Percentiles rank a stretch among this genome's conserved stretches.
Evolutionary conservation across 2,329 filamentous ascomycete genomes (phyloP).

Genomic region (Colletotrichum sp.): DNA sequence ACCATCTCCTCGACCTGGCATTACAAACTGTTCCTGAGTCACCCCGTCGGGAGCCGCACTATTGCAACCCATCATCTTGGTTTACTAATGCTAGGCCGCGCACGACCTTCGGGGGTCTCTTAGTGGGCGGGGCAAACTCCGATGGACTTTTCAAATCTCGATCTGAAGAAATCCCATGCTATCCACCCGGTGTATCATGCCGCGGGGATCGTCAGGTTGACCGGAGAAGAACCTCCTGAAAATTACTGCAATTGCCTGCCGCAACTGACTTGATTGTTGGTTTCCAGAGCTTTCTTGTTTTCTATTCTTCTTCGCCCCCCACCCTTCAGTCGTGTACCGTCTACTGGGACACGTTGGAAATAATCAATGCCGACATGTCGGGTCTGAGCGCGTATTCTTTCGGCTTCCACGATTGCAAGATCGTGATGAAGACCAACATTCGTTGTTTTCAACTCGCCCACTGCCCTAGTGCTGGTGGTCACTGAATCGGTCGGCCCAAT

Average conservation of each 20-base stretch:
- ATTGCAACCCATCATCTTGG: not conserved
- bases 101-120: not conserved
- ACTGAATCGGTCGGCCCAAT: not conserved
- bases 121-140: not conserved
- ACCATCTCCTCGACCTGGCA: not conserved
- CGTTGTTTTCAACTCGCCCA: not conserved
- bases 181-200: not conserved
- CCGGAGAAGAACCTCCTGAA: not conserved
- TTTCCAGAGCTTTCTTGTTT: not conserved
- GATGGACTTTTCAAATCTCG: slow-evolving; percentile 11
- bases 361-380: not conserved
- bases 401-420: not conserved
- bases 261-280: not conserved
- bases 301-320: not conserved
- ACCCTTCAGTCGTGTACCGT: not conserved
- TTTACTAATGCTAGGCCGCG: not conserved
- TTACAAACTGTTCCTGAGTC: not conserved
- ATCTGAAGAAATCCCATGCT: slow-evolving; percentile 1
- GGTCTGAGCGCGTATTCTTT: not conserved
- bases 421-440: not conserved
- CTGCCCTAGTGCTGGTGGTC: not conserved
- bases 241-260: not conserved
- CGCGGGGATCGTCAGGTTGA: not conserved
- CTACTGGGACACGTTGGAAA: not conserved
- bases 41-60: not conserved